Conservation (phyloP, 257 asterid genomes). For the Striga asiatica region DNA sequence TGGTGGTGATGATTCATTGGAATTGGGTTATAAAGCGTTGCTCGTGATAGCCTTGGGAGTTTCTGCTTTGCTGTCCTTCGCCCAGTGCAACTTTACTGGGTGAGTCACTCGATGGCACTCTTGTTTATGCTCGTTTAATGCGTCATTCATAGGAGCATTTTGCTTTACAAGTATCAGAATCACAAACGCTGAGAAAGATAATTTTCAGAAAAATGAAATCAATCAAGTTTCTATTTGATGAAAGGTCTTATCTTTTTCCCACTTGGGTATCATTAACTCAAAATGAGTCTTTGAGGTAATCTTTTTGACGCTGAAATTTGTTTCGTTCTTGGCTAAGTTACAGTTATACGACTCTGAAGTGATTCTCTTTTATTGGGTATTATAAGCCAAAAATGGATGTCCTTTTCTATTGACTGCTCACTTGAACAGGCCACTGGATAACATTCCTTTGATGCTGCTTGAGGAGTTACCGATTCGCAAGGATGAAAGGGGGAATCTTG, state of each 20-base stretch:
- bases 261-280: neutral
- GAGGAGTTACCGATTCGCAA: constrained; percentile 17
- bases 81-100: constrained; percentile 76
- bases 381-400: neutral
- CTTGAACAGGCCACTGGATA: constrained; percentile 50
- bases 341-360: neutral
- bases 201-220: neutral
- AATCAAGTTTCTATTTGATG: neutral
- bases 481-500: constrained; percentile 21
- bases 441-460: constrained; percentile 53
- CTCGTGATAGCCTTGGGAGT: constrained; percentile 65
- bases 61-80: constrained; percentile 67
- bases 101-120: constrained; percentile 24
- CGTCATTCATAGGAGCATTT: constrained; percentile 1
- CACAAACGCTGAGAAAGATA: neutral
- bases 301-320: too few species aligned
- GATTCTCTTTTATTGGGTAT: constrained; percentile 2
- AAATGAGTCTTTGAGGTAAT: neutral
- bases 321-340: too few species aligned
- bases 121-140: too few species aligned
- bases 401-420: constrained; percentile 12
- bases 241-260: neutral
- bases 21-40: constrained; percentile 35
- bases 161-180: neutral
- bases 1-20: constrained; percentile 17